Conservation (phyloP, 345 rosid genomes). For the Rhizophora mangle region DNA sequence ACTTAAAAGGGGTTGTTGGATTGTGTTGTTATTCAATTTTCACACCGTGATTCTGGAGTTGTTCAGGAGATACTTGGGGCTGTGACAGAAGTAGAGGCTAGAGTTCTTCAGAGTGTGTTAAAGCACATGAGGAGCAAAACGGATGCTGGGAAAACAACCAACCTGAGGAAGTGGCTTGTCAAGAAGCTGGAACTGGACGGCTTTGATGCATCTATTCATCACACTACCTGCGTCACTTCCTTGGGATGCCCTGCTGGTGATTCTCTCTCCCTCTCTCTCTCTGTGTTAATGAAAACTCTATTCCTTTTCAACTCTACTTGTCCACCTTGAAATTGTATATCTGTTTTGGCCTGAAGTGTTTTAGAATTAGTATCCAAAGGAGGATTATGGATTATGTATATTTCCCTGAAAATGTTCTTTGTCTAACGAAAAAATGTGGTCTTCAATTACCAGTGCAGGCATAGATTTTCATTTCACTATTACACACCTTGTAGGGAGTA, state of each 20-base stretch:
- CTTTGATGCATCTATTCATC: conserved; percentile 45
- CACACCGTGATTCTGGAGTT: neutral
- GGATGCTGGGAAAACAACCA: conserved; percentile 17
- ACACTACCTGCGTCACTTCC: conserved; percentile 43
- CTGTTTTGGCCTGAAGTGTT: neutral
- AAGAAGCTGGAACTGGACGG: conserved; percentile 42
- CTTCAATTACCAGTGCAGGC: too few species aligned
- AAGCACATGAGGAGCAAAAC: conserved; percentile 36
- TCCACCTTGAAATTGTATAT: neutral
- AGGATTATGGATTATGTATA: too few species aligned
- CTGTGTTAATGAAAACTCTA: neutral
- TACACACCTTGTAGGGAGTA: too few species aligned
- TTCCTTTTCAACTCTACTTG: neutral
- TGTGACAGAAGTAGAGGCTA: conserved; percentile 32
- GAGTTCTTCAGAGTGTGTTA: conserved; percentile 29
- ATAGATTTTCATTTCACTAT: too few species aligned
- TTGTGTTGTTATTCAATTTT: neutral
- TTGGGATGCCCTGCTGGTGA: conserved; percentile 44
- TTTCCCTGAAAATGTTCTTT: too few species aligned
- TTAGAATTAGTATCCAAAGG: neutral
- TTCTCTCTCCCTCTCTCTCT: conserved; percentile 9
- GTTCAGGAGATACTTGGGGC: conserved; percentile 40
- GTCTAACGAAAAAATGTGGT: too few species aligned
- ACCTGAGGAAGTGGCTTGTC: conserved; percentile 39
- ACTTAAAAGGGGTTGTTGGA: neutral